Percentiles rank a stretch among this genome's conserved stretches.
These are phyloP conservation scores for Leccinum pellstonianum DNA, from an alignment of 768 basidiomycete genomes.

Conservation along the genomic window DNA sequence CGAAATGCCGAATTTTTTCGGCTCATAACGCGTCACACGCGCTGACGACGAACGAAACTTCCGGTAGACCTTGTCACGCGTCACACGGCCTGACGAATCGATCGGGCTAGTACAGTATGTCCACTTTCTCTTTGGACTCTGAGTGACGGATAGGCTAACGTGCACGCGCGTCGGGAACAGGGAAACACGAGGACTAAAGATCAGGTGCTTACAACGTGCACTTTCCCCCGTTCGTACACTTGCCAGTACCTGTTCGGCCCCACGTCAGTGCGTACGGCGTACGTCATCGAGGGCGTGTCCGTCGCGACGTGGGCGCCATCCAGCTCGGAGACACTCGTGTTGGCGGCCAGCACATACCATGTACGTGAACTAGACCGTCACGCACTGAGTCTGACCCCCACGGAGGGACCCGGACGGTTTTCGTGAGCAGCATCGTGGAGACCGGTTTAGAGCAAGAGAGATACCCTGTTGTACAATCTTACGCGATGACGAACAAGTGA, in stretches of 20 bases:
- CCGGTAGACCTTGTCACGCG: no score
- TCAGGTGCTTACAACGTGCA: slow-evolving; percentile 56
- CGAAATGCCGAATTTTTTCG: no score
- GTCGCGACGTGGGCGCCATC: slow-evolving; percentile 47
- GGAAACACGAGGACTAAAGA: neutral
- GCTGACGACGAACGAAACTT: no score
- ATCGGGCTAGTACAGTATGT: no score
- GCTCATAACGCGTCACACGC: no score
- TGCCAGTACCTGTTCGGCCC: slow-evolving; percentile 44
- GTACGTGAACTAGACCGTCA: slow-evolving; percentile 36
- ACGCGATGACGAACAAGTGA: neutral
- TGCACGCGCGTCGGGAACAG: neutral
- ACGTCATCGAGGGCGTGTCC: slow-evolving; percentile 43
- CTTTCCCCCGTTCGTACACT: slow-evolving; percentile 51
- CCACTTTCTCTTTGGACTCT: neutral
- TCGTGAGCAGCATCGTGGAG: no score
- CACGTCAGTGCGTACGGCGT: slow-evolving; percentile 37
- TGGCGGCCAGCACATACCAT: slow-evolving; percentile 53
- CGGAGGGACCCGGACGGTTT: no score
- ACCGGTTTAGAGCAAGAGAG: neutral
- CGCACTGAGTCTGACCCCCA: neutral
- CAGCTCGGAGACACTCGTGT: slow-evolving; percentile 40
- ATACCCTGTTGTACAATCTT: neutral
- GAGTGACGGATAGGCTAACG: slow-evolving; percentile 45
- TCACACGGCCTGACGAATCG: no score